Conservation (phyloP, 257 asterid species). For the Primulina eburnea region DNA sequence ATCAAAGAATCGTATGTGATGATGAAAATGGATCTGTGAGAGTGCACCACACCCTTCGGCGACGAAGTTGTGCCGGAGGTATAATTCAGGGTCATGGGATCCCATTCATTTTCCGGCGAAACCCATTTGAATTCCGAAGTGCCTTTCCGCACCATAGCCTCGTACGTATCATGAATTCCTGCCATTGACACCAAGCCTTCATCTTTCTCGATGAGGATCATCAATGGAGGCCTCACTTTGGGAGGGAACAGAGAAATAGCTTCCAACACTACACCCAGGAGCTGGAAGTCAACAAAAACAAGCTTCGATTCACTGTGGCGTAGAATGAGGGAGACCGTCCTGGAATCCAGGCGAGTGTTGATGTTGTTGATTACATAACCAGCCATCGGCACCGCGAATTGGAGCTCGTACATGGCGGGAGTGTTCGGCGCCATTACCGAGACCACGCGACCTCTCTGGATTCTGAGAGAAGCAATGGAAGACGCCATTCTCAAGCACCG, state of each 20-base stretch:
- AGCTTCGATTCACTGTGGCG: slow-evolving; percentile 56
- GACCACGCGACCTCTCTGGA: slow-evolving; percentile 42
- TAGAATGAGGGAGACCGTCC: slow-evolving; percentile 48
- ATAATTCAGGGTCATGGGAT: slow-evolving; percentile 68
- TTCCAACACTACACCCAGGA: slow-evolving; percentile 34
- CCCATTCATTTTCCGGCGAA: slow-evolving; percentile 52
- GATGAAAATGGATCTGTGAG: slow-evolving; percentile 49
- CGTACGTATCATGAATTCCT: slow-evolving; percentile 32
- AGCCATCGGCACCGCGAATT: slow-evolving; percentile 78
- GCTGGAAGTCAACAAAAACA: slow-evolving; percentile 51
- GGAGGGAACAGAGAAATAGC: slow-evolving; percentile 48
- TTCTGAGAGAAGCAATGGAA: slow-evolving; percentile 43
- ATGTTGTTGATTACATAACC: slow-evolving; percentile 64
- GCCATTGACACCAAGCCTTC: neutral
- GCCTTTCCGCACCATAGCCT: slow-evolving; percentile 50
- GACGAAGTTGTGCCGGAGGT: slow-evolving; percentile 85
- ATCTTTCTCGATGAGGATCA: slow-evolving; percentile 43
- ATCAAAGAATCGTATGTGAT: slow-evolving; percentile 55
- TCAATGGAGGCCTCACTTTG: slow-evolving; percentile 26
- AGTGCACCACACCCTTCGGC: slow-evolving; percentile 79
- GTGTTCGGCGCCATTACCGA: slow-evolving; percentile 73
- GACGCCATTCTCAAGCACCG: slow-evolving; percentile 53
- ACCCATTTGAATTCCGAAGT: slow-evolving; percentile 46
- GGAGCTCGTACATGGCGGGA: slow-evolving; percentile 80
- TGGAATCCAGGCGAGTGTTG: slow-evolving; percentile 64